phyloP scores from a whole-genome alignment of 768 basidiomycete species.

The Pleurotus cornucopiae region DNA sequence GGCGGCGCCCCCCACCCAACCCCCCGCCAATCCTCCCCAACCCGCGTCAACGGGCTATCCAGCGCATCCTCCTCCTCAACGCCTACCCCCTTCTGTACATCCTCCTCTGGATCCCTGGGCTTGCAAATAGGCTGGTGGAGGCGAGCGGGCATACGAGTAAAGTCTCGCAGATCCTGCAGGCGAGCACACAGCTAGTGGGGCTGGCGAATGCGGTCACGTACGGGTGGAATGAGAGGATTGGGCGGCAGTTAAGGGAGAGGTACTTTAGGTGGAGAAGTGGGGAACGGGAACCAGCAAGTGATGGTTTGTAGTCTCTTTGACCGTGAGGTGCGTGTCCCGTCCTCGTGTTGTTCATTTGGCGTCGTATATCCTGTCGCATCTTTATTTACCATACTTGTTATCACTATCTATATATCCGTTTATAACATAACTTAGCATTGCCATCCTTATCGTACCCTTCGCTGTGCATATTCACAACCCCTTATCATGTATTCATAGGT shows the following conservation, averaged over 20 bases:
- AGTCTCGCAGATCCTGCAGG: constrained; percentile 9
- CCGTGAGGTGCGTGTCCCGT: too few species aligned
- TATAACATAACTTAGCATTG: too few species aligned
- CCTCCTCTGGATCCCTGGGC: constrained; percentile 13
- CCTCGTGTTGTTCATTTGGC: too few species aligned
- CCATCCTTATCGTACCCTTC: too few species aligned
- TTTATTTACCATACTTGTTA: too few species aligned
- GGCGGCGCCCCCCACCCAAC: neutral
- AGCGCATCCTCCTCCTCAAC: constrained; percentile 10
- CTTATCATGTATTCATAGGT: too few species aligned
- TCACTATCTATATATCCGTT: too few species aligned
- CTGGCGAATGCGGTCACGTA: constrained; percentile 12
- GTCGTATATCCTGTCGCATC: too few species aligned
- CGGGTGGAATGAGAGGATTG: constrained; percentile 13
- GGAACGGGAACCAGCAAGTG: too few species aligned
- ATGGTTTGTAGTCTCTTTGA: too few species aligned
- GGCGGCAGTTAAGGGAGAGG: neutral
- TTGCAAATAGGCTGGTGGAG: constrained; percentile 12
- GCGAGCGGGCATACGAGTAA: constrained; percentile 7
- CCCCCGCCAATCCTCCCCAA: neutral
- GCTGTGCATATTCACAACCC: too few species aligned
- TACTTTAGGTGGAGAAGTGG: neutral
- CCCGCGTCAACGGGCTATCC: neutral
- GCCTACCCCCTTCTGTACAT: constrained; percentile 14
- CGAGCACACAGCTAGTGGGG: constrained; percentile 11